Evolutionary conservation across 768 basidiomycete genomes (phyloP).

Genomic region (Lyophyllum atratum): DNA sequence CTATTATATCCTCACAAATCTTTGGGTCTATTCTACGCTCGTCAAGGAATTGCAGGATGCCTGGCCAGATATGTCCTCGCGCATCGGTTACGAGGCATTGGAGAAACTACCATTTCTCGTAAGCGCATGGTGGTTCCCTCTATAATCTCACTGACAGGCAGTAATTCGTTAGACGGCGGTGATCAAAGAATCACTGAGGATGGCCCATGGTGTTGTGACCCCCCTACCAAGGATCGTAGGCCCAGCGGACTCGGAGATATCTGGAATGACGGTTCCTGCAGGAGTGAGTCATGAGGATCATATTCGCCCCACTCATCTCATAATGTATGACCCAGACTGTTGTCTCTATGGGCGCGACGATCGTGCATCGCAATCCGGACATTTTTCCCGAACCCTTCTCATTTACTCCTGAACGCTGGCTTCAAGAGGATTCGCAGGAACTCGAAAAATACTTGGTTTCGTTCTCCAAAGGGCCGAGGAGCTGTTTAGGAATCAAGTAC

Average conservation of each 20-base stretch:
- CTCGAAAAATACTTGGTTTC: slow-evolving; percentile 43
- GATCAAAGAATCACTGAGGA: slow-evolving; percentile 46
- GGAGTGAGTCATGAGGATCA: neutral
- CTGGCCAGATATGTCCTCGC: slow-evolving; percentile 41
- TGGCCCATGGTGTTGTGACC: slow-evolving; percentile 39
- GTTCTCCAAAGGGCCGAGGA: slow-evolving; percentile 47
- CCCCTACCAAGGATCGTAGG: slow-evolving; percentile 41
- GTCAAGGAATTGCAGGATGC: slow-evolving; percentile 33
- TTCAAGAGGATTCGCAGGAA: slow-evolving; percentile 31
- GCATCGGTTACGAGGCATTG: slow-evolving; percentile 32
- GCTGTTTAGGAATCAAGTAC: slow-evolving; percentile 46
- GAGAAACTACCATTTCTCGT: slow-evolving; percentile 52
- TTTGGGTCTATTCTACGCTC: slow-evolving; percentile 28
- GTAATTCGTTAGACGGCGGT: slow-evolving; percentile 40
- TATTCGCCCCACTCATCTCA: neutral
- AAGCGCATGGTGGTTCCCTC: slow-evolving; percentile 12
- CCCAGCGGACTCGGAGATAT: slow-evolving; percentile 35
- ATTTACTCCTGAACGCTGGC: slow-evolving; percentile 47
- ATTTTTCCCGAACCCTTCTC: slow-evolving; percentile 41
- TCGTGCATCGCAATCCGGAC: slow-evolving; percentile 39
- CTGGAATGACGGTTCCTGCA: slow-evolving; percentile 23
- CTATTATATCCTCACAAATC: slow-evolving; percentile 36
- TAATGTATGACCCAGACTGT: slow-evolving; percentile 29
- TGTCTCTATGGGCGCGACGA: slow-evolving; percentile 35
- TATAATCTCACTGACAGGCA: neutral